Percentiles rank a stretch among this genome's conserved stretches.
Evolutionary conservation across 2,329 filamentous ascomycete genomes (phyloP).

Genomic region (Fusarium protoensiforme): DNA sequence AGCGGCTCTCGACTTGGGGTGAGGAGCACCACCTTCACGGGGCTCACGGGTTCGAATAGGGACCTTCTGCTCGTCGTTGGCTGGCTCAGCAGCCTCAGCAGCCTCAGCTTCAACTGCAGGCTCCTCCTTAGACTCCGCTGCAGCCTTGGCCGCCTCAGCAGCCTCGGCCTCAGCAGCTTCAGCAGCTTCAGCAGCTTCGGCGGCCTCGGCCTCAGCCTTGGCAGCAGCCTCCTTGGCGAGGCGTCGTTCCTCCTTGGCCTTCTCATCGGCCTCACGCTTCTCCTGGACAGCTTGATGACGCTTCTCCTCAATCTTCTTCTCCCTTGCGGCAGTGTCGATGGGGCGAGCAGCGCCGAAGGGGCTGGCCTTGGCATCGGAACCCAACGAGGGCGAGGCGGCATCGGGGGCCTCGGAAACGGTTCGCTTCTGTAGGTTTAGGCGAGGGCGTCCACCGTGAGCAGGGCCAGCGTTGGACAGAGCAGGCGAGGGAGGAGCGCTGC

Average conservation of each 20-base stretch:
- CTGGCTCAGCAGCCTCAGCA: conserved; percentile 31
- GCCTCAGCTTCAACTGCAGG: neutral
- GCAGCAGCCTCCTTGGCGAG: conserved; percentile 68
- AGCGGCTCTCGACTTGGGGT: conserved; percentile 64
- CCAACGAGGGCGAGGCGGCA: conserved; percentile 60
- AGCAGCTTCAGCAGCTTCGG: conserved; percentile 45
- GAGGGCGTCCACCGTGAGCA: conserved; percentile 74
- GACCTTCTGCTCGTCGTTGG: conserved; percentile 61
- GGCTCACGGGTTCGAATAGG: conserved; percentile 54
- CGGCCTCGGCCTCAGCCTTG: conserved; percentile 55
- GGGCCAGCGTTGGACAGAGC: conserved; percentile 64
- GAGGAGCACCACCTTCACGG: conserved; percentile 49
- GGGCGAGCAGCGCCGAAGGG: conserved; percentile 94
- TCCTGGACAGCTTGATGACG: conserved; percentile 77
- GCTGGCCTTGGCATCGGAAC: conserved; percentile 81
- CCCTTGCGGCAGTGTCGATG: conserved; percentile 90
- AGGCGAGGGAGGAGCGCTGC: conserved; percentile 80
- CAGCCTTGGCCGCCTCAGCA: conserved; percentile 36
- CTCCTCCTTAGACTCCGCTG: conserved; percentile 45
- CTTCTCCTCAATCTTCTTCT: conserved; percentile 92
- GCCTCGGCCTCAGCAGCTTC: conserved; percentile 43
- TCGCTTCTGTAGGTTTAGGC: conserved; percentile 88
- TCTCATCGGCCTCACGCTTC: conserved; percentile 89
- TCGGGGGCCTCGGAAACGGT: conserved; percentile 82
- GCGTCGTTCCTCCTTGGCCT: conserved; percentile 79